Percentiles rank a stretch among this genome's conserved stretches.
phyloP scores from a whole-genome alignment of 2,329 filamentous ascomycete species.

The Paramyrothecium sp. region DNA sequence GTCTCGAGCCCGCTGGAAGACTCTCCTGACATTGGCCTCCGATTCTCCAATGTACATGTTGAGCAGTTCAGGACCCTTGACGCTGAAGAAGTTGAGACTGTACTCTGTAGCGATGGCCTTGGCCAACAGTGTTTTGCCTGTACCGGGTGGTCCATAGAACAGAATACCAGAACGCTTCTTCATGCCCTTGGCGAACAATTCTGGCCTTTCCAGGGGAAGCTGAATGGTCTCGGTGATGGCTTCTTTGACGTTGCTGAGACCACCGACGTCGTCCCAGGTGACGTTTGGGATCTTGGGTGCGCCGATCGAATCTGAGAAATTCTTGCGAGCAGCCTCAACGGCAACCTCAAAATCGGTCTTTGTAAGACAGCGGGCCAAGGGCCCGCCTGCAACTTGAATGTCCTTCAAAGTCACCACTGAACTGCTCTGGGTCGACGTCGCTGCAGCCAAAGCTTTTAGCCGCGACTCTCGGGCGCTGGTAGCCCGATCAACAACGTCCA shows the following conservation, averaged over 20 bases:
- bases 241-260: constrained; percentile 90
- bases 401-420: constrained; percentile 68
- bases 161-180: constrained; percentile 94
- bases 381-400: constrained; percentile 83
- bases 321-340: constrained; percentile 93
- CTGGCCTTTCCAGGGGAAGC: constrained; percentile 83
- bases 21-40: constrained; percentile 85
- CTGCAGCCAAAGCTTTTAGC: constrained; percentile 67
- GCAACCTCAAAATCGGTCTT: constrained; percentile 87
- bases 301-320: constrained; percentile 95
- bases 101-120: constrained; percentile 94
- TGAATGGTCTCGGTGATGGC: constrained; percentile 98
- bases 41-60: constrained; percentile 98
- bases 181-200: constrained; percentile 95
- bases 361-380: constrained; percentile 73
- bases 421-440: constrained; percentile 30
- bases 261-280: constrained; percentile 93
- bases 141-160: constrained; percentile 89
- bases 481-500: constrained; percentile 91
- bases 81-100: constrained; percentile 90
- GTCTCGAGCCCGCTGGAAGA: constrained; percentile 84
- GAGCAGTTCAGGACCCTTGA: constrained; percentile 86
- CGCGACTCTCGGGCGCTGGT: constrained; percentile 73
- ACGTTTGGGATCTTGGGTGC: constrained; percentile 98
- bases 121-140: constrained; percentile 87